Base-by-base conservation (phyloP, 2,329 filamentous ascomycete genomes). In the Calonectria leucothoes region DNA sequence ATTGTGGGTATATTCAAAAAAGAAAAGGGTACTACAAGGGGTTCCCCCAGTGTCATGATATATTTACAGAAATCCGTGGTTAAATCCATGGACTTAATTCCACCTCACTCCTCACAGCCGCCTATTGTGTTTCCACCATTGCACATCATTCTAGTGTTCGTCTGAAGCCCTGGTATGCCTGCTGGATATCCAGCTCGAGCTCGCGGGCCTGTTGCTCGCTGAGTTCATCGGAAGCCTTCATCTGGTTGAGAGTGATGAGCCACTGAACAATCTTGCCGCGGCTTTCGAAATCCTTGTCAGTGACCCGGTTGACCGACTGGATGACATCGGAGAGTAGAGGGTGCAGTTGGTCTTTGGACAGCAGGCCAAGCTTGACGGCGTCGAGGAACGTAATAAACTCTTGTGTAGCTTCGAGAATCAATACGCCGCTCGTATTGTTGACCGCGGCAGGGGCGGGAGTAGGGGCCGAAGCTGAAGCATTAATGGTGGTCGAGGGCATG, bases 381-480 rank as follows among this genome's bases (percentile, higher is more conserved):
- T 99, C 97, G 66, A 99, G 91, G 82, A 99, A 96, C 0, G 97
- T 99, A 84, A 99, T 99, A 84, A 99, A 99, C 83, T 98, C 97
- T 84, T 99, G 96, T 0, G 96, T 98, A 2, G 97, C 97, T 76
- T 96, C 93, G 51, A 97, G 88, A 72, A 98, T 97, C 42, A 98
- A 85, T 4, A 91, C 87, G 12, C 91, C 91, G 75, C 89, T 90
- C 42, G 89, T 88, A 77, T 88, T 89, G 79, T 86, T 87, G 59
- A 83, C 81, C 15, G 84, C 82, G 6, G 86, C 82, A 35, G 86
- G 83, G 20, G 87, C 84, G 4, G 88, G 85, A 29, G 87, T 85
- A 42, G 83, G 82, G 42, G 84, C 87, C 12, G 84, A 88, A 39
- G 86, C 89, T 33, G 86, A 90, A 76, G 90, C 88, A 14, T 88